A percentile compares a stretch with the other conserved stretches of the same genome.
These are phyloP conservation scores for Carex scoparia DNA, from an alignment of 176 grass and related monocot genomes.

Conservation along the genomic window DNA sequence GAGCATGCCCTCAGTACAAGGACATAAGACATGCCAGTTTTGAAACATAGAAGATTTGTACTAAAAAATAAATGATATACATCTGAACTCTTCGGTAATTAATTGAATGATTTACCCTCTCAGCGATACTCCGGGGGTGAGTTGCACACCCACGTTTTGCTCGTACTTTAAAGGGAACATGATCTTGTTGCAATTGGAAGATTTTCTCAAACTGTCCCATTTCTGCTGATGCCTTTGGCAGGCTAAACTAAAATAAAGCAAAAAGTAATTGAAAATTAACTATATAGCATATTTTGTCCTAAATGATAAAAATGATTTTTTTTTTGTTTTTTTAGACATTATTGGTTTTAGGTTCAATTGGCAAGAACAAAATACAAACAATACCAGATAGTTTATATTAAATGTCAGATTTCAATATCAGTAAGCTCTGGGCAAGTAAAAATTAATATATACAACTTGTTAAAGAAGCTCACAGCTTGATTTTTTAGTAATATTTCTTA, in stretches of 20 bases:
- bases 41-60: neutral
- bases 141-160: constrained; percentile 94
- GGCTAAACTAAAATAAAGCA: constrained; percentile 43
- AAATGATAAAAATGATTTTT: neutral
- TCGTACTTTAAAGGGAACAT: constrained; percentile 63
- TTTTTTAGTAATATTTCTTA: constrained; percentile 11
- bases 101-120: constrained; percentile 49
- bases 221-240: constrained; percentile 63
- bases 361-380: neutral
- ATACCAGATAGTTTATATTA: neutral
- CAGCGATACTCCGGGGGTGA: constrained; percentile 86
- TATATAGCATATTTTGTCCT: neutral
- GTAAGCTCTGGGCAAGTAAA: neutral
- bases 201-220: constrained; percentile 59
- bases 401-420: neutral
- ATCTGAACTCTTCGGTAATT: neutral
- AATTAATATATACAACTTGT: neutral
- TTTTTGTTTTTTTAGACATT: neutral
- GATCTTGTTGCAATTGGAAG: constrained; percentile 71
- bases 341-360: neutral
- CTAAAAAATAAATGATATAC: neutral
- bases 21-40: neutral
- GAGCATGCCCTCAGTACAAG: neutral
- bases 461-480: neutral
- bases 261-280: neutral